Percentiles rank a stretch among this genome's conserved stretches.
Evolutionary conservation across 495 filamentous ascomycete species (phyloP).

Genomic region (Daldinia loculata): DNA sequence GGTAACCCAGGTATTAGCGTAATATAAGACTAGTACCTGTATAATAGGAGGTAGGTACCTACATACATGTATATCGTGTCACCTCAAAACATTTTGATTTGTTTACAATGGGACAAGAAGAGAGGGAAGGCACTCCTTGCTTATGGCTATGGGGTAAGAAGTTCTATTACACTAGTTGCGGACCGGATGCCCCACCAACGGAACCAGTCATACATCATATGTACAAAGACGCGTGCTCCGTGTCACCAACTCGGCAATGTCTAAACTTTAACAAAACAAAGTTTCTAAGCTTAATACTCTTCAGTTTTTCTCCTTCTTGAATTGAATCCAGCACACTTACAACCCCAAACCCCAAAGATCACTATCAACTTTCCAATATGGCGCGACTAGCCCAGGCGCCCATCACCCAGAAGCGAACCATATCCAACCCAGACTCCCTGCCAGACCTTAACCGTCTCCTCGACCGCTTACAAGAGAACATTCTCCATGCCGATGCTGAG

Average conservation of each 20-base stretch:
- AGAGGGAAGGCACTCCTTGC: too few species aligned
- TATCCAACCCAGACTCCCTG: constrained; percentile 40
- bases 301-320: background rate
- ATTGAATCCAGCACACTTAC: background rate
- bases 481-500: constrained; percentile 72
- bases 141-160: too few species aligned
- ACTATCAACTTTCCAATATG: constrained; percentile 22
- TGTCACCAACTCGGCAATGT: background rate
- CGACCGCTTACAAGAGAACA: constrained; percentile 73
- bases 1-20: too few species aligned
- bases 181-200: constrained; percentile 24
- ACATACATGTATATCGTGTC: too few species aligned
- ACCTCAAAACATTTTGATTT: too few species aligned
- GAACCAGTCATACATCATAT: constrained; percentile 8
- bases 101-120: too few species aligned
- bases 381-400: constrained; percentile 45
- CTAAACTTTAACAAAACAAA: constrained; percentile 10
- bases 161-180: background rate
- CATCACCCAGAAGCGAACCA: constrained; percentile 34
- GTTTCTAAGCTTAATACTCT: background rate
- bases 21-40: too few species aligned
- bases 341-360: background rate
- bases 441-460: constrained; percentile 79
- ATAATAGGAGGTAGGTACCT: too few species aligned
- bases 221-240: constrained; percentile 6